Conservation (phyloP, 1,284 basidiomycete species). For the Cryptococcus hybrid region DNA sequence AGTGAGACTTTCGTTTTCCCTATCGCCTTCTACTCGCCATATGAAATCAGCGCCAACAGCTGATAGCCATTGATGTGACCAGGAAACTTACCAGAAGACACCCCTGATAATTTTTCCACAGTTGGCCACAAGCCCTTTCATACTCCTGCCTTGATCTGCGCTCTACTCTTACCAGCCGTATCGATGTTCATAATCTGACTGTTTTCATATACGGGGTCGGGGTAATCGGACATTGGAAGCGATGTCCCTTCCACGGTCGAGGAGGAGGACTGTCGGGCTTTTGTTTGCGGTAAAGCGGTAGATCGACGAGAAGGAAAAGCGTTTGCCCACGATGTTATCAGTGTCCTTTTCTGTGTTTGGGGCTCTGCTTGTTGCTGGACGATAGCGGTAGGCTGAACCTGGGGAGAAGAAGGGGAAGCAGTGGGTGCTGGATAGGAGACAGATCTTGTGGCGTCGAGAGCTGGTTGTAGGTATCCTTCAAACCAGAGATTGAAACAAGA, state of each 20-base stretch:
- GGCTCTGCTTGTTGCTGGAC: background rate
- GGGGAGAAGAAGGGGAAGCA: background rate
- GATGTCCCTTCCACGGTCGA: too few relatives aligned
- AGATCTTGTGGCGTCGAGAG: conserved; percentile 24
- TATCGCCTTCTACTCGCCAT: conserved; percentile 66
- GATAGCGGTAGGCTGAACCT: background rate
- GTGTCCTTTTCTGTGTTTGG: conserved; percentile 1
- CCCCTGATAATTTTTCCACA: conserved; percentile 64
- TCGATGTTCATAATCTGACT: conserved; percentile 16
- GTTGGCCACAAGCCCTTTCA: conserved; percentile 72
- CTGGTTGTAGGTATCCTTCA: conserved; percentile 84
- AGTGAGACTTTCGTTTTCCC: conserved; percentile 67
- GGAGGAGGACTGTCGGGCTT: too few relatives aligned
- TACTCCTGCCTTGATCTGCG: conserved; percentile 56
- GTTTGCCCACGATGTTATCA: conserved; percentile 26
- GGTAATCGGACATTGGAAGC: background rate
- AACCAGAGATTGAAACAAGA: conserved; percentile 96
- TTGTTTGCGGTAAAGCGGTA: background rate
- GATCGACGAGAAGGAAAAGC: conserved; percentile 28
- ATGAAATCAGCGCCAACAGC: background rate
- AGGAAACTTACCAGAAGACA: conserved; percentile 68
- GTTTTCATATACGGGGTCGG: background rate
- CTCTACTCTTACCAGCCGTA: conserved; percentile 39
- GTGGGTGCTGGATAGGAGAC: background rate
- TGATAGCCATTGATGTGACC: background rate